Evolutionary conservation across 495 filamentous ascomycete species (phyloP), one percentile per base, ranked within the genome.

Genomic region (Penicillium egyptiacum): DNA sequence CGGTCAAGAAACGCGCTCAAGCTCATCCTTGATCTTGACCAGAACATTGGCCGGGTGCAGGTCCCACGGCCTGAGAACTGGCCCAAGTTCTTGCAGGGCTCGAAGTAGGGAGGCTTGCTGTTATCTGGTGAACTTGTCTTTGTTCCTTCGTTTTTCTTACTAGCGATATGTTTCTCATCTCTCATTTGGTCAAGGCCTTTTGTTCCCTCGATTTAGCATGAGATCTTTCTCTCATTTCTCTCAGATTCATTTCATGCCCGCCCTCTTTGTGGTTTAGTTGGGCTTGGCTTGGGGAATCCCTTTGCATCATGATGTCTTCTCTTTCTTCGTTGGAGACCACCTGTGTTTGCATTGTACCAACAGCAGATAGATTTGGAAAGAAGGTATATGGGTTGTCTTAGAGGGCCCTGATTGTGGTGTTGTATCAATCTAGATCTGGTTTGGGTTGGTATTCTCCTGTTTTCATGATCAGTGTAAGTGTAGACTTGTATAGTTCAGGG

Each of bases 1-100:
- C 80, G 94, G 61, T 95, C 89, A 68, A 76, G 92, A 51, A 98
- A 97, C 63, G 94, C 95, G n/a, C 75, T 98, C 62, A 98, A 96
- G 80, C 88, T 98, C 58, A 91, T 98, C 62, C 82, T 98, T 31
- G 94, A 98, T 67, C 75, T 98, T 50, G 92, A 98, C 63, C 85
- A 91, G 76, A 85, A 93, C 59, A 96, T 98, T 71, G 92, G 92
- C 20, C 79, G 83, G 40, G 67, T 83, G 56, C 82, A 77, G 69
- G 69, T 86, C 55, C 87, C 84, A 17, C 69, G 77, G 22, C 72
- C 78, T 43, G 75, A 79, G 59, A 73, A 68, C 39, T 76, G 75
- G 72, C 75, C 72, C 41, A 74, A 72, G 58, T 67, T 74, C 60
- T 54, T 75, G 35, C 71, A 65, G 57, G 53, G 50, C 45, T 59